Base-by-base conservation (phyloP, 208 protist genomes). In the Lotmaria passim region DNA sequence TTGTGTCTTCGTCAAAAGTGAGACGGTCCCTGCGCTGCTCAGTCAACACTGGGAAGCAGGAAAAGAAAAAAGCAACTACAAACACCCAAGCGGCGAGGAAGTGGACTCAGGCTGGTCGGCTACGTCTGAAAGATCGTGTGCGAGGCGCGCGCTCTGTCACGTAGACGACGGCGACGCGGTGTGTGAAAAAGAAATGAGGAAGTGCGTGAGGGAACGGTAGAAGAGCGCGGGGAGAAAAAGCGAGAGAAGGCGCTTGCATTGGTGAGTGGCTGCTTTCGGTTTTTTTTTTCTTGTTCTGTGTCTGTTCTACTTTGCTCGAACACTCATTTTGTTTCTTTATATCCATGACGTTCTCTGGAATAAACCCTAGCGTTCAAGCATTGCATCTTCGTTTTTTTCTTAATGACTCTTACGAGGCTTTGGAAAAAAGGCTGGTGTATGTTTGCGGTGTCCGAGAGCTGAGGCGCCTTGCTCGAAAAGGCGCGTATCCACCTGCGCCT, bases 291-390 rank as follows among this genome's bases (percentile, higher is more conserved):
- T 52, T 14, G 3, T 36, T 31, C 7, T 21, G 24, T 15, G 26
- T 1, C 14, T 28, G 6, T 50, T 50, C 57, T 47, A 11, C 23
- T 17, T 43, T 47, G n/a, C n/a, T n/a, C n/a, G n/a, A n/a, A n/a
- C n/a, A n/a, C 7, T 33, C 14, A 10, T 39, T 61, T 75, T 68
- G 3, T 44, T 71, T 61, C 50, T 60, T 36, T 53, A 59, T 62
- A 39, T 68, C 34, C 34, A 43, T 66, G 55, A 57, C 71, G 53
- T 48, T 61, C 41, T 60, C 43, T 51, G 46, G 51, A 73, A 62
- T 51, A 62, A 63, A 62, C 50, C 41, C 51, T 59, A 50, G 53
- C 24, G 65, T 21, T 67, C 39, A 59, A 64, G n/a, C 41, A n/a
- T n/a, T 59, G 48, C 8, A 33, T 14, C 3, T 14, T 6, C 23